Base-by-base conservation (phyloP, 495 filamentous ascomycete species). In the Rusavskia elegans region DNA sequence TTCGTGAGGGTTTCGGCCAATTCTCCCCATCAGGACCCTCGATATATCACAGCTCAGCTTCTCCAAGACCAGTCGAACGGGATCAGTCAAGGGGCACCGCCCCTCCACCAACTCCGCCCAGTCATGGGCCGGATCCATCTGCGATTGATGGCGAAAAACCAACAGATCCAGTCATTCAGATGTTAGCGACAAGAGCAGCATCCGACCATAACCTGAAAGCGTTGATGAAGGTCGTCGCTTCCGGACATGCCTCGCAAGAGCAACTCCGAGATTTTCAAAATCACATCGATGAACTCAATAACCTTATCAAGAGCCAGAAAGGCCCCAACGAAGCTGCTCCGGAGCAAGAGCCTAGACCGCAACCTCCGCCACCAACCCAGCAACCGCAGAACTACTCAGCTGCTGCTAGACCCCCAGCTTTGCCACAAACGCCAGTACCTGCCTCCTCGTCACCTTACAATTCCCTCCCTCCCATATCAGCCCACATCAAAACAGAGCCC, bases 221-320 rank as follows among this genome's bases (percentile, higher is more conserved):
- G n/a, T 74, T 99, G 11, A 99, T 99, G 93, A 84, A 87, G 59
- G 80, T 89, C 13, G 93, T 99, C 9, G 93, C 93, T 5, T 81
- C 84, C 23, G 92, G 89, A 20, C 80, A 87, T 53, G 93, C 93
- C 2, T 76, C 78, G 2, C 77, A 79, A 48, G 75, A 83, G 32
- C 87, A 97, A 58, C 73, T 99, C 14, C 82, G 83, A 53, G 76
- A 81, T 53, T 99, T 99, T 61, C 93, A 99, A 63, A 71, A 74
- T 45, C 89, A 97, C 50, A 97, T 99, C 55, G 86, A 95, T 60
- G 83, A 89, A 49, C 79, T 99, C 32, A 89, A 87, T 39, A 74
- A 68, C 0, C 75, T 80, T 40, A 70, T 81, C 42, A 70, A 76
- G 44, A 65, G 69, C 46, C 68, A 66, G 52, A 64, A 68, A 54